Evolutionary conservation across 495 filamentous ascomycete genomes (phyloP).

Genomic region (Hypomontagnella monticulosa): DNA sequence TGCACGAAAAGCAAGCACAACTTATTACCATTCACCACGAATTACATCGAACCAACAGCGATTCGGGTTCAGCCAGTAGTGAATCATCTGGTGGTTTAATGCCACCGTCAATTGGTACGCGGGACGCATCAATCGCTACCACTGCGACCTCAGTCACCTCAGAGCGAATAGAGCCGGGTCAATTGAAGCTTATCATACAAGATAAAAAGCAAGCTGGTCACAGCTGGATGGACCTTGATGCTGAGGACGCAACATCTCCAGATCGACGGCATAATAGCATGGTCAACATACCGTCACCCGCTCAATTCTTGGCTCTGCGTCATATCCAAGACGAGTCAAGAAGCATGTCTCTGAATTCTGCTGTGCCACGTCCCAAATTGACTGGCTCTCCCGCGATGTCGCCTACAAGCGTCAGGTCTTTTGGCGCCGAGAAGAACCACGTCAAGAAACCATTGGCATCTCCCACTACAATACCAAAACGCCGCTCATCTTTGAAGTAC

Average conservation of each 20-base stretch:
- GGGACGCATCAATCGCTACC: constrained; percentile 33
- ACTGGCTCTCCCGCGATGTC: constrained; percentile 11
- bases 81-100: constrained; percentile 36
- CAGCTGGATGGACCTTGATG: constrained; percentile 40
- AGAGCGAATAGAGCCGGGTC: constrained; percentile 25
- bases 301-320: constrained; percentile 14
- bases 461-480: constrained; percentile 30
- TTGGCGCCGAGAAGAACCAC: constrained; percentile 7
- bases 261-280: constrained; percentile 39
- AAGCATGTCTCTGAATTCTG: constrained; percentile 36
- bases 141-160: constrained; percentile 31
- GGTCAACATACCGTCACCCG: constrained; percentile 32
- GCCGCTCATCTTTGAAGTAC: constrained; percentile 34
- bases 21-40: constrained; percentile 17
- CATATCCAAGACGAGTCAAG: constrained; percentile 25
- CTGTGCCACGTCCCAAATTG: constrained; percentile 17
- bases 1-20: constrained; percentile 40
- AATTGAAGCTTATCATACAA: constrained; percentile 28
- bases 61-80: constrained; percentile 37
- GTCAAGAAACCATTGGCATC: constrained; percentile 22
- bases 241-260: constrained; percentile 32
- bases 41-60: constrained; percentile 22
- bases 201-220: constrained; percentile 30
- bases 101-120: constrained; percentile 35
- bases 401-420: constrained; percentile 14